Conservation (phyloP, 139 green algal species). For the Bryopsis sp. region DNA sequence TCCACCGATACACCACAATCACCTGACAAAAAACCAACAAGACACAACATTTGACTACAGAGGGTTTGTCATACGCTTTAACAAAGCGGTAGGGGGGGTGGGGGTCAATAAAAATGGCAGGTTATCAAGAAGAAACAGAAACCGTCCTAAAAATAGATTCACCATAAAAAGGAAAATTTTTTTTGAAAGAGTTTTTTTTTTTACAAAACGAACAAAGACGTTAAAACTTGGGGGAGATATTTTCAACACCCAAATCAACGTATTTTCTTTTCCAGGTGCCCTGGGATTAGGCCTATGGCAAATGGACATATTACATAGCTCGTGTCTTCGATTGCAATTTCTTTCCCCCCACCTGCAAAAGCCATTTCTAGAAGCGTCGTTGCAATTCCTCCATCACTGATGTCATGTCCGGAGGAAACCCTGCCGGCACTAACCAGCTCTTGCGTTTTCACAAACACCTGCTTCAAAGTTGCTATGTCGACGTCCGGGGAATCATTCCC, state of each 20-base stretch:
- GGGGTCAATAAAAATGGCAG: slow-evolving; percentile 6
- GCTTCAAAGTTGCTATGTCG: slow-evolving; percentile 47
- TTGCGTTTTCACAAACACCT: slow-evolving; percentile 75
- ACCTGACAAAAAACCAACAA: slow-evolving; percentile 23
- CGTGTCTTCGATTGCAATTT: too few relatives aligned
- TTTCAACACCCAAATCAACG: too few relatives aligned
- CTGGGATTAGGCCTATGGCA: too few relatives aligned
- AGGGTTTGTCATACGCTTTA: too few relatives aligned
- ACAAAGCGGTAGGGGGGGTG: too few relatives aligned
- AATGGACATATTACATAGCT: too few relatives aligned
- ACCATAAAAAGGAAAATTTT: too few relatives aligned
- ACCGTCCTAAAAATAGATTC: too few relatives aligned
- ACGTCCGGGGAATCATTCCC: slow-evolving; percentile 81
- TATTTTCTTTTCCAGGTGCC: too few relatives aligned
- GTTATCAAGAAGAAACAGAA: background rate
- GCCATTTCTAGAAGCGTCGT: slow-evolving; percentile 90
- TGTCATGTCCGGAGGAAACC: slow-evolving; percentile 87
- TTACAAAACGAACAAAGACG: too few relatives aligned
- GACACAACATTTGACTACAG: background rate
- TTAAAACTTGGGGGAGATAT: too few relatives aligned
- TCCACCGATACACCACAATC: slow-evolving; percentile 62
- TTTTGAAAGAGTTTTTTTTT: too few relatives aligned
- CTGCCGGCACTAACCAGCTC: slow-evolving; percentile 48
- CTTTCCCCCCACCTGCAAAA: slow-evolving; percentile 71
- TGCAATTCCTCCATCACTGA: slow-evolving; percentile 84